Percentiles rank a stretch among this genome's conserved stretches.
Evolutionary conservation across 257 asterid species (phyloP).

Genomic region (Mitragyna speciosa): DNA sequence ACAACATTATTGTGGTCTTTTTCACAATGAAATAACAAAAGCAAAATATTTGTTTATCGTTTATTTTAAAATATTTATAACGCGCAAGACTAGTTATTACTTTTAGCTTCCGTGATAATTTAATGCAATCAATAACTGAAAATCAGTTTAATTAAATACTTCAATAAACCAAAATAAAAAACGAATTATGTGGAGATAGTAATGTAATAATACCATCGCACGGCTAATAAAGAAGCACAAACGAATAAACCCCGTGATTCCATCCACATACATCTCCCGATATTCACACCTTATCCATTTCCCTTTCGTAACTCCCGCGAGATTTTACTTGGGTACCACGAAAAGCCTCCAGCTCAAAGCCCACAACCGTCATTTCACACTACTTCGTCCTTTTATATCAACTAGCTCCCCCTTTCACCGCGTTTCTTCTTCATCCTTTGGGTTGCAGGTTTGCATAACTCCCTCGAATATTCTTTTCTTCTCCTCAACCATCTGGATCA

Average conservation of each 20-base stretch:
- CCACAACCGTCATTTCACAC: constrained; percentile 47
- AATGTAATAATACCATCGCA: neutral
- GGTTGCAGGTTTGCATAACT: neutral
- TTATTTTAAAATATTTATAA: too few species aligned
- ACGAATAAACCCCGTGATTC: constrained; percentile 4
- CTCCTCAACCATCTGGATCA: constrained; percentile 20
- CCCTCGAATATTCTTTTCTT: constrained; percentile 3
- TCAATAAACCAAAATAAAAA: neutral
- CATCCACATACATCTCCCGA: neutral
- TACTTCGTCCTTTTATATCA: constrained; percentile 2
- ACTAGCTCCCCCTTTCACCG: constrained; percentile 8
- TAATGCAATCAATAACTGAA: too few species aligned
- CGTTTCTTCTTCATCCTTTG: constrained; percentile 23
- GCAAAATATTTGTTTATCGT: neutral
- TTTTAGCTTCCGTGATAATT: too few species aligned
- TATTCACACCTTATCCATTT: constrained; percentile 9
- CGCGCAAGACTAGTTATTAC: too few species aligned
- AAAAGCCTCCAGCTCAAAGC: neutral
- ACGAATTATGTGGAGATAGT: neutral
- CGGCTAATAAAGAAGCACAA: neutral
- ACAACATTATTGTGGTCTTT: too few species aligned
- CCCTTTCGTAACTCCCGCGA: constrained; percentile 34
- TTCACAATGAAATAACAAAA: too few species aligned
- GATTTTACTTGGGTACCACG: constrained; percentile 40
- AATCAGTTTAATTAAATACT: too few species aligned